Evolutionary conservation across 2,329 filamentous ascomycete genomes (phyloP).

Genomic region (Graphilbum fragrans): DNA sequence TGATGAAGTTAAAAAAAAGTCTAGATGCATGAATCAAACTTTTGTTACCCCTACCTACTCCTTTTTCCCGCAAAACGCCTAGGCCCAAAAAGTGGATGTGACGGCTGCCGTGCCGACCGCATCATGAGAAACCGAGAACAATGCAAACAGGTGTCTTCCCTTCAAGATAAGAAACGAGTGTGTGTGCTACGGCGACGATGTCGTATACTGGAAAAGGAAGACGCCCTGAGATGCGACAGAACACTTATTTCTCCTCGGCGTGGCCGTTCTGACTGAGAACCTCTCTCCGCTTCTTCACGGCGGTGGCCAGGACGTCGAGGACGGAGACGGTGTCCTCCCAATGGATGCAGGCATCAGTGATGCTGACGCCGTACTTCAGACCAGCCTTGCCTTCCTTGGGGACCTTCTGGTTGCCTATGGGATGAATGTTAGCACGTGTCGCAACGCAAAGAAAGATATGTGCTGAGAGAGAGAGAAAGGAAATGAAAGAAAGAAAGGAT

Average conservation of each 20-base stretch:
- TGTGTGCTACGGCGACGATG: too few relatives aligned
- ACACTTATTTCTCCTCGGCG: slow-evolving; percentile 2
- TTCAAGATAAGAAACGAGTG: too few relatives aligned
- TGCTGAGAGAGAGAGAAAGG: neutral
- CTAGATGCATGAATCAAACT: too few relatives aligned
- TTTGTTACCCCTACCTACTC: neutral
- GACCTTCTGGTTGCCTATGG: slow-evolving; percentile 73
- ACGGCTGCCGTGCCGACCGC: neutral
- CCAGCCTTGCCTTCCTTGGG: slow-evolving; percentile 73
- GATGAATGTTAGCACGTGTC: slow-evolving; percentile 14
- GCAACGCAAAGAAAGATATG: neutral
- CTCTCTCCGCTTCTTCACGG: slow-evolving; percentile 62
- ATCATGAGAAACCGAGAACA: neutral
- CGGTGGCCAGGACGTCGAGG: slow-evolving; percentile 64
- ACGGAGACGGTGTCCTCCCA: slow-evolving; percentile 83
- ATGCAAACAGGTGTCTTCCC: neutral
- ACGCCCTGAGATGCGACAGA: too few relatives aligned
- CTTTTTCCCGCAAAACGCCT: slow-evolving; percentile 3
- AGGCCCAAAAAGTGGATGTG: neutral
- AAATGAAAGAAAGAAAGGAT: neutral
- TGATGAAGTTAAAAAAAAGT: too few relatives aligned
- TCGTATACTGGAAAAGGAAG: too few relatives aligned
- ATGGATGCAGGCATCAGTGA: slow-evolving; percentile 92
- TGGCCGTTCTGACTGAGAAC: slow-evolving; percentile 18
- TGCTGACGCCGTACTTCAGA: slow-evolving; percentile 87